Evolutionary conservation across 345 rosid species (phyloP).

Genomic region (Rubroshorea leprosula): DNA sequence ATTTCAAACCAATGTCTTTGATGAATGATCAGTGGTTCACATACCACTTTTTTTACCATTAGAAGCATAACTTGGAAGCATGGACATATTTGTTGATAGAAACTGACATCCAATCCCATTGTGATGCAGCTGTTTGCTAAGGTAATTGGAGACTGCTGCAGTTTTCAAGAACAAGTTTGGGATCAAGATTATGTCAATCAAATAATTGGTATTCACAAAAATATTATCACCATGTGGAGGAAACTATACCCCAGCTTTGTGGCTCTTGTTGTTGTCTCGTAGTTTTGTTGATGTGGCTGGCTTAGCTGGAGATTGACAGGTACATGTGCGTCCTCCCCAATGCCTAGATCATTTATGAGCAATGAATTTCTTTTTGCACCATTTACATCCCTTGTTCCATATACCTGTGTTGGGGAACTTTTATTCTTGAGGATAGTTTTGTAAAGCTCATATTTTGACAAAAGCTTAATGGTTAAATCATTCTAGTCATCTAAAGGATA

Average conservation of each 20-base stretch:
- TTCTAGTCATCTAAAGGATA: slow-evolving; percentile 8
- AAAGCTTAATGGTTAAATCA: slow-evolving; percentile 12
- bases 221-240: slow-evolving; percentile 15
- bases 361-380: slow-evolving; percentile 33
- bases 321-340: slow-evolving; percentile 44
- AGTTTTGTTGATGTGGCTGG: slow-evolving; percentile 49
- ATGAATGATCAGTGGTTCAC: slow-evolving; percentile 31
- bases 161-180: slow-evolving; percentile 18
- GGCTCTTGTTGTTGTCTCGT: slow-evolving; percentile 36
- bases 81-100: slow-evolving; percentile 18
- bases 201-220: not conserved
- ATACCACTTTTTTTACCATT: slow-evolving; percentile 30
- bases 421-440: slow-evolving; percentile 23
- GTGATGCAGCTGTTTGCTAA: slow-evolving; percentile 25
- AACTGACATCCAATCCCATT: slow-evolving; percentile 20
- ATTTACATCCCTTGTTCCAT: slow-evolving; percentile 38
- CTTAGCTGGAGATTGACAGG: slow-evolving; percentile 64
- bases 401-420: slow-evolving; percentile 28
- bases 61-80: slow-evolving; percentile 29
- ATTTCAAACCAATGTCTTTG: slow-evolving; percentile 27
- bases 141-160: slow-evolving; percentile 58
- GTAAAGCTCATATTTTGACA: slow-evolving; percentile 14
- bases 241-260: slow-evolving; percentile 53
- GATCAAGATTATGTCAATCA: slow-evolving; percentile 15
- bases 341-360: slow-evolving; percentile 38